Evolutionary conservation across 768 basidiomycete genomes (phyloP).

Genomic region (Hortiboletus campestris): DNA sequence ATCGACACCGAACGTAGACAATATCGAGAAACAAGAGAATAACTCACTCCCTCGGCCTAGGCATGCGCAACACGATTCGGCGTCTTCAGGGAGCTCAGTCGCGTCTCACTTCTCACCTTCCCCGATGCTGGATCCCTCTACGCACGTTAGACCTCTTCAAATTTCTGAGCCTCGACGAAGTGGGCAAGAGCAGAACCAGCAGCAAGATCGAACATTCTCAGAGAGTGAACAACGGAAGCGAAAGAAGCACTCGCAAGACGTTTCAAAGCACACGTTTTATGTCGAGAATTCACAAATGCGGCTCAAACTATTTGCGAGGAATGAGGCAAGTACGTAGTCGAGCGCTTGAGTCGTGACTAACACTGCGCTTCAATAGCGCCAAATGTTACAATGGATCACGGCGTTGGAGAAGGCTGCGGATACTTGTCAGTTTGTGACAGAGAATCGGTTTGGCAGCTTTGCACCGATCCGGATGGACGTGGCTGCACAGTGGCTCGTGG

Average conservation of each 20-base stretch:
- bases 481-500: slow-evolving; percentile 96
- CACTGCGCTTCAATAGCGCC: slow-evolving; percentile 49
- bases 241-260: slow-evolving; percentile 52
- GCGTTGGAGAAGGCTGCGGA: slow-evolving; percentile 79
- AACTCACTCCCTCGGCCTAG: neutral
- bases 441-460: slow-evolving; percentile 91
- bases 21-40: slow-evolving; percentile 7
- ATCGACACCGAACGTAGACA: slow-evolving; percentile 11
- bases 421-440: slow-evolving; percentile 71
- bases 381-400: slow-evolving; percentile 97
- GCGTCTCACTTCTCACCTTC: slow-evolving; percentile 42
- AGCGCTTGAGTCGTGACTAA: slow-evolving; percentile 3
- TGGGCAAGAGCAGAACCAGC: slow-evolving; percentile 21
- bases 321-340: slow-evolving; percentile 52
- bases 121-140: slow-evolving; percentile 79
- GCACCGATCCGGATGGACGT: slow-evolving; percentile 91
- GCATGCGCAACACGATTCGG: slow-evolving; percentile 14
- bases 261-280: slow-evolving; percentile 93
- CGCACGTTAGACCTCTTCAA: slow-evolving; percentile 60
- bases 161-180: slow-evolving; percentile 13
- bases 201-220: slow-evolving; percentile 10
- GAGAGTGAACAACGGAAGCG: slow-evolving; percentile 45
- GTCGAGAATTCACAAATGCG: slow-evolving; percentile 88
- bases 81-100: slow-evolving; percentile 36
- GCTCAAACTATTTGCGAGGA: slow-evolving; percentile 83